These are phyloP conservation scores for Hanseniaspora pseudoguilliermondii DNA, from an alignment of 805 yeast genomes.

Conservation along the genomic window DNA sequence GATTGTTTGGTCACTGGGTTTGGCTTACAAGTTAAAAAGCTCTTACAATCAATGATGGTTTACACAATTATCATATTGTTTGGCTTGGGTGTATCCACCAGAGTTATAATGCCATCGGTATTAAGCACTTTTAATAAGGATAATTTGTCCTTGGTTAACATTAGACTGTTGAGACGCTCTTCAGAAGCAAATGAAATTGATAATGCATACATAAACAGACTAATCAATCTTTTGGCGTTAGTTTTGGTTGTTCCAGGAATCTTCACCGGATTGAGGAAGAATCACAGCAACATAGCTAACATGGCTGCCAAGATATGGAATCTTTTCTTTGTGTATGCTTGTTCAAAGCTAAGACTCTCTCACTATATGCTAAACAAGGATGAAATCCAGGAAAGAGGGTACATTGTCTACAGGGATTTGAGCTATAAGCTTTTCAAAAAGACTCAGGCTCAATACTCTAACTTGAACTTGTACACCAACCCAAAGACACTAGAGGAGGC, in stretches of 20 bases:
- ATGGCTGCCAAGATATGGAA: slow-evolving; percentile 49
- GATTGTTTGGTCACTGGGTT: slow-evolving; percentile 77
- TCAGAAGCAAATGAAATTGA: slow-evolving; percentile 12
- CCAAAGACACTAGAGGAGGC: slow-evolving; percentile 46
- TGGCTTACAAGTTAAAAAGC: slow-evolving; percentile 55
- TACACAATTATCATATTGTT: slow-evolving; percentile 59
- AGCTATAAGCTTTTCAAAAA: slow-evolving; percentile 33
- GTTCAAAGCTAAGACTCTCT: slow-evolving; percentile 53
- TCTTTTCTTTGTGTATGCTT: slow-evolving; percentile 40
- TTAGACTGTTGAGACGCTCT: slow-evolving; percentile 7
- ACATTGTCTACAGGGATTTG: slow-evolving; percentile 41
- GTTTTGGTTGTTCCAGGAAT: not conserved
- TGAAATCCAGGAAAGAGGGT: slow-evolving; percentile 57
- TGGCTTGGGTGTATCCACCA: slow-evolving; percentile 61
- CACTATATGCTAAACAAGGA: slow-evolving; percentile 65
- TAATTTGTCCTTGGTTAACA: not conserved
- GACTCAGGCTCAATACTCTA: slow-evolving; percentile 25
- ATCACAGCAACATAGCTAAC: slow-evolving; percentile 20
- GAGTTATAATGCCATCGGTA: slow-evolving; percentile 32
- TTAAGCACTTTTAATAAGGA: slow-evolving; percentile 21
- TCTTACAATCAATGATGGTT: slow-evolving; percentile 57
- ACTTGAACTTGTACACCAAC: slow-evolving; percentile 41
- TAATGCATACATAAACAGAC: slow-evolving; percentile 2
- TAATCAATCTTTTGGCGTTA: slow-evolving; percentile 13
- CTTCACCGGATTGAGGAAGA: not conserved